These are phyloP conservation scores for Cymbopogon flexuosus DNA, from an alignment of 202 grass and related monocot genomes.

Conservation along the genomic window DNA sequence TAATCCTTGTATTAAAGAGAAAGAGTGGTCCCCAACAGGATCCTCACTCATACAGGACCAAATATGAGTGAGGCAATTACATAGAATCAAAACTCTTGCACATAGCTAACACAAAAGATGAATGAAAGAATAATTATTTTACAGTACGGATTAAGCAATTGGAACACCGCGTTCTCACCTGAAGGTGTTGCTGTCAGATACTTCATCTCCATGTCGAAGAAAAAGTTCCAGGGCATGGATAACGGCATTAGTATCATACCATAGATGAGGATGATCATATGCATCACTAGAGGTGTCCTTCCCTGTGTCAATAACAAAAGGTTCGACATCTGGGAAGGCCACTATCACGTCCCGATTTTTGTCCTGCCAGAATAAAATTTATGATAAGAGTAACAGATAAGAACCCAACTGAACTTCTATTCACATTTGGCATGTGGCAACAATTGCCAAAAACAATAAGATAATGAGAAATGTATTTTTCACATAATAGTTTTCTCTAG, in stretches of 20 bases:
- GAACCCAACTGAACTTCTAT: neutral
- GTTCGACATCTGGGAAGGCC: constrained; percentile 84
- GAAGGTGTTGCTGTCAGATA: constrained; percentile 61
- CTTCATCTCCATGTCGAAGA: constrained; percentile 67
- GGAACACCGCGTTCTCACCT: constrained; percentile 44
- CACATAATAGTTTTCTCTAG: neutral
- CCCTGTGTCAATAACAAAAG: constrained; percentile 55
- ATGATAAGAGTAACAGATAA: constrained; percentile 20
- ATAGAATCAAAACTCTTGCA: too few relatives aligned
- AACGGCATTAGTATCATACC: constrained; percentile 63
- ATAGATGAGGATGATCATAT: constrained; percentile 85
- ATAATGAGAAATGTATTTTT: neutral
- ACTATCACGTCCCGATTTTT: constrained; percentile 89
- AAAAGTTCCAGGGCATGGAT: constrained; percentile 63
- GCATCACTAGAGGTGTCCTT: constrained; percentile 39
- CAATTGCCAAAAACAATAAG: neutral
- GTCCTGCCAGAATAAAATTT: constrained; percentile 45
- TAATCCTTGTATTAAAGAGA: too few relatives aligned
- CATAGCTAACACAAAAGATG: neutral
- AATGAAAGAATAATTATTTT: neutral
- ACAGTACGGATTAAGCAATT: neutral
- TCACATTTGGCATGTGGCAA: neutral
- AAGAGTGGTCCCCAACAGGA: too few relatives aligned
- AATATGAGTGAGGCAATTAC: too few relatives aligned
- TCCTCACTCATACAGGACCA: too few relatives aligned